Evolutionary conservation across 2,329 filamentous ascomycete genomes (phyloP).

Genomic region (Colletotrichum neosansevieriae): DNA sequence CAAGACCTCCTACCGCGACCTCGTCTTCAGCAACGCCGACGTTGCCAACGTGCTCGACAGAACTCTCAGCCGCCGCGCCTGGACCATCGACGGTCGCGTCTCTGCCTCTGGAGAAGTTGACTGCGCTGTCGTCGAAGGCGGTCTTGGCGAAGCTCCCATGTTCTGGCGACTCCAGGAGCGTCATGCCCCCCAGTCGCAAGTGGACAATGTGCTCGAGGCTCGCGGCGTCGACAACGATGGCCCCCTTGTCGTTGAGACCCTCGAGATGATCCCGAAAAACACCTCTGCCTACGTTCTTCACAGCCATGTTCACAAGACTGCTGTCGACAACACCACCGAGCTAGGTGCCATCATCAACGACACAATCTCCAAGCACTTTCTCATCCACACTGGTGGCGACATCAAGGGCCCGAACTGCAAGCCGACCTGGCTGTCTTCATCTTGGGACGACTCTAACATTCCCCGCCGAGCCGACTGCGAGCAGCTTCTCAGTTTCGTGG

Average conservation of each 20-base stretch:
- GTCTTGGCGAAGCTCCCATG: neutral
- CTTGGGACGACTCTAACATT: slow-evolving; percentile 12
- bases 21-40: slow-evolving; percentile 29
- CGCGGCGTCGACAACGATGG: neutral
- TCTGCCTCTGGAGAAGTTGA: slow-evolving; percentile 19
- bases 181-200: neutral
- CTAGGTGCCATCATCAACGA: neutral
- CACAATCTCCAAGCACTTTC: slow-evolving; percentile 21
- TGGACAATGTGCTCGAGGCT: neutral
- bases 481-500: slow-evolving; percentile 13
- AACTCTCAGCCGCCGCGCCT: slow-evolving; percentile 10
- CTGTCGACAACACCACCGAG: neutral
- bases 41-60: slow-evolving; percentile 18
- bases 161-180: slow-evolving; percentile 27
- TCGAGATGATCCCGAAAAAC: slow-evolving; percentile 22
- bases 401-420: slow-evolving; percentile 20
- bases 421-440: slow-evolving; percentile 22
- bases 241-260: slow-evolving; percentile 20
- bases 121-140: slow-evolving; percentile 15
- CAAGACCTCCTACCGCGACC: slow-evolving; percentile 7
- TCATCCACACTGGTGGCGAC: neutral
- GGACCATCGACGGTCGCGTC: slow-evolving; percentile 5
- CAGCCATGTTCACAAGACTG: neutral
- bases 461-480: slow-evolving; percentile 20
- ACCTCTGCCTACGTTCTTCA: slow-evolving; percentile 29